Evolutionary conservation across 352 stramenopile species (phyloP), one percentile per base, ranked within the genome.

Genomic region (Albugo candida): DNA sequence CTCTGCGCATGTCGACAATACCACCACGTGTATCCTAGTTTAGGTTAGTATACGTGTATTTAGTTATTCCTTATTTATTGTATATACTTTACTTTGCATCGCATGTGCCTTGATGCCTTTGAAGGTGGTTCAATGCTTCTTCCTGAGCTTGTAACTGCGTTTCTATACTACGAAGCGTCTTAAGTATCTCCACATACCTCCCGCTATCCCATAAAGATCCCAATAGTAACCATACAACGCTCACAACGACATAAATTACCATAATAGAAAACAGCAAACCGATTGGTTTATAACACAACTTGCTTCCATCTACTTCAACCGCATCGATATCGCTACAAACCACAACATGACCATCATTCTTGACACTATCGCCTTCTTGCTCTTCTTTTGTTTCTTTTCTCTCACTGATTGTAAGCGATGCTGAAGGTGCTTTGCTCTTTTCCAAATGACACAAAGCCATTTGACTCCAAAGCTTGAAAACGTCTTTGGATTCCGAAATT

Each of bases 401-500:
- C 35, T 18, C 42, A 34, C n/a, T 10, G 4, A 34, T 8, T 16
- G 19, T 10, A 19, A 17, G 17, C 4, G 6, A 17, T n/a, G 16
- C 2, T 6, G 45, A 19, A 4, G n/a, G 45, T 44, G 45, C n/a
- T 44, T 5, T 27, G 8, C 10, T 27, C 47, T 51, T 59, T 47
- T 66, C 54, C 4, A 83, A 47, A 43, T 70, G 68, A 34, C 69
- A 49, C 20, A 73, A 62, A 0, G 70, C 63, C 36, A 72, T 59
- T 36, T 68, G 68, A 12, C 63, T 55, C 74, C 74, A 86, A 2
- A 59, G 48, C 45, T 83, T 70, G 2, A 79, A 48, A 10, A 67
- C 71, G 43, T 87, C 71, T 50, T 79, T 83, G 11, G 64, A 76
- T 48, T 87, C 74, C 1, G 71, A 81, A 20, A 64, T 53, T 1